phyloP scores from a whole-genome alignment of 148 eudicot genomes.

The Vaccinium darrowii region DNA sequence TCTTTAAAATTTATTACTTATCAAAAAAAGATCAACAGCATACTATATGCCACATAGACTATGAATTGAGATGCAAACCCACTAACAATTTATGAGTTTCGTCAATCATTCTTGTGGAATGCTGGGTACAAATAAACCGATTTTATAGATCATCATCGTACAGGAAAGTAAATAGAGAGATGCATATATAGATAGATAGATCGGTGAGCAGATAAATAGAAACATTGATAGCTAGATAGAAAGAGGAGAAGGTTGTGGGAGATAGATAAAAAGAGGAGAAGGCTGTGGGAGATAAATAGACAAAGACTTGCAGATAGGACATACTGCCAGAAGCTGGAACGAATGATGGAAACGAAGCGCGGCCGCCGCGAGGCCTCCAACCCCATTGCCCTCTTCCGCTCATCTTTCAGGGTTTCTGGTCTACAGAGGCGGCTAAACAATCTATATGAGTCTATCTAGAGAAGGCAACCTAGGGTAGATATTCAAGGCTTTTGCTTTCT shows the following conservation, averaged over 20 bases:
- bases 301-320: neutral
- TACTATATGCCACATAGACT: neutral
- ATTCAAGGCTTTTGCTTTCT: neutral
- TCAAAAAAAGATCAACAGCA: neutral
- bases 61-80: neutral
- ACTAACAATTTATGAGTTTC: neutral
- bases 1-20: no score
- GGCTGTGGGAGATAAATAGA: neutral
- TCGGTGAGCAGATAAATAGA: neutral
- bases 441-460: neutral
- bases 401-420: constrained; percentile 4
- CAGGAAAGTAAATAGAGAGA: neutral
- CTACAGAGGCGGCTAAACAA: neutral
- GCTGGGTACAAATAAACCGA: neutral
- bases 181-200: neutral
- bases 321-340: constrained; percentile 1
- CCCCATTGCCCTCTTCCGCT: neutral
- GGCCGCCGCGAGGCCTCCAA: neutral
- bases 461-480: constrained; percentile 7
- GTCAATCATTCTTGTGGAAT: neutral
- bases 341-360: neutral
- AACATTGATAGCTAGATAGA: neutral
- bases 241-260: neutral
- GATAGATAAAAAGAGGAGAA: neutral
- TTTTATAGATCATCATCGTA: neutral